phyloP scores from a whole-genome alignment of 2,329 filamentous ascomycete genomes.

The Phaeophleospora eucalypticola region DNA sequence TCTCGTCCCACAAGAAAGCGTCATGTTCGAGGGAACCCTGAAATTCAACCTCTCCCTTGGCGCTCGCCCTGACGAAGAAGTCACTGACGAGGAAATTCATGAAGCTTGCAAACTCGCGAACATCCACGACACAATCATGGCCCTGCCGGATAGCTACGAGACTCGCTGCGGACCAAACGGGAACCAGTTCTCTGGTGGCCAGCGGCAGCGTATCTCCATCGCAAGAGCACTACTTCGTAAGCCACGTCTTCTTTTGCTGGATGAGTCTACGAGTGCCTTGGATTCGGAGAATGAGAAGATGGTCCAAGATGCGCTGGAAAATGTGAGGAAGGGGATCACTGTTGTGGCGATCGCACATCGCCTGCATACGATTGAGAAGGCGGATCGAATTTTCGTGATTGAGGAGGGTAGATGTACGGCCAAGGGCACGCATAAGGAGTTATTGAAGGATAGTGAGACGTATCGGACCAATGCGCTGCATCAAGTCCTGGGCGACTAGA shows the following conservation, averaged over 20 bases:
- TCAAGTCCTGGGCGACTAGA: constrained; percentile 30
- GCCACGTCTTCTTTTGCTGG: constrained; percentile 39
- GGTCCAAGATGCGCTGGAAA: constrained; percentile 39
- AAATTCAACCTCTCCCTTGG: constrained; percentile 37
- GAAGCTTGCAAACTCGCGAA: constrained; percentile 64
- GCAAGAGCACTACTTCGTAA: constrained; percentile 42
- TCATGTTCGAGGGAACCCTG: constrained; percentile 45
- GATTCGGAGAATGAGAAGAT: constrained; percentile 42
- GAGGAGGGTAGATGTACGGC: constrained; percentile 48
- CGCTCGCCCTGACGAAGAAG: constrained; percentile 52
- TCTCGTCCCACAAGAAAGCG: constrained; percentile 47
- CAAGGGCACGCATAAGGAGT: constrained; percentile 46
- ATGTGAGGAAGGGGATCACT: constrained; percentile 31
- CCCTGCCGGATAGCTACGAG: constrained; percentile 61
- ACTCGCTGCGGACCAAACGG: constrained; percentile 48
- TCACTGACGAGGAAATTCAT: constrained; percentile 58
- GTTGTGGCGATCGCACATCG: constrained; percentile 46
- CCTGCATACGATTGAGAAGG: constrained; percentile 39
- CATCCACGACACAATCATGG: constrained; percentile 64
- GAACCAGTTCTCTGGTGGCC: constrained; percentile 41
- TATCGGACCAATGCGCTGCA: constrained; percentile 23
- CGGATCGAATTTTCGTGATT: constrained; percentile 45
- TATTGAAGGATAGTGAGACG: constrained; percentile 14
- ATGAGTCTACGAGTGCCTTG: constrained; percentile 42
- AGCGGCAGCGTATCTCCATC: constrained; percentile 42